Conservation (phyloP, 768 basidiomycete genomes). For the Omphalotus guepiniiformis region DNA sequence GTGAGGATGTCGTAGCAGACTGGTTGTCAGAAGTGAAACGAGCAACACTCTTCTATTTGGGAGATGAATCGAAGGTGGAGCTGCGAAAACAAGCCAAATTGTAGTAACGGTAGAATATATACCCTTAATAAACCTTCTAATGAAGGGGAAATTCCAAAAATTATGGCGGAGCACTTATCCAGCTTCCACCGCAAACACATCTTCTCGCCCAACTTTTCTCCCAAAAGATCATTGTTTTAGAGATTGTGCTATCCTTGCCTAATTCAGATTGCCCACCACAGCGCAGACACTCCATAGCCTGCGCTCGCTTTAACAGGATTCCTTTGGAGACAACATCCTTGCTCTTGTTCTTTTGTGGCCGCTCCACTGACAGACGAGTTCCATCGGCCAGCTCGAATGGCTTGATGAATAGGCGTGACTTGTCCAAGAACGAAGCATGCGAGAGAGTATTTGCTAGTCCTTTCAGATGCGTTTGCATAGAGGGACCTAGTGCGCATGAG, state of each 20-base stretch:
- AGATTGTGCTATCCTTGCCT: constrained; percentile 28
- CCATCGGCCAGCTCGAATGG: constrained; percentile 68
- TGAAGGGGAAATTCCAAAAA: too few species aligned
- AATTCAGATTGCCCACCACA: constrained; percentile 59
- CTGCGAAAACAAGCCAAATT: too few species aligned
- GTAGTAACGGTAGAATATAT: too few species aligned
- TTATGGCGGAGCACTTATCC: constrained; percentile 30
- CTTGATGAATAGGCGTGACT: constrained; percentile 68
- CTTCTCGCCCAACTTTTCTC: constrained; percentile 53
- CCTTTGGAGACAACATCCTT: constrained; percentile 69
- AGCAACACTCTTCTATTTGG: constrained; percentile 25
- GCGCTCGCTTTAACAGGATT: constrained; percentile 34
- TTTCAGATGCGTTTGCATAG: constrained; percentile 39
- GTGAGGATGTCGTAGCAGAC: constrained; percentile 25
- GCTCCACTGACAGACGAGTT: constrained; percentile 37
- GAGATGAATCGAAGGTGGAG: background rate
- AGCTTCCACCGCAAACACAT: constrained; percentile 72
- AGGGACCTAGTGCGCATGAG: constrained; percentile 51
- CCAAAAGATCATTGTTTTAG: constrained; percentile 48
- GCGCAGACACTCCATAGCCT: constrained; percentile 48
- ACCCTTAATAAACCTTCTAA: too few species aligned
- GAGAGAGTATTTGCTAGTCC: constrained; percentile 44
- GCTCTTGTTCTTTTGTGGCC: constrained; percentile 31
- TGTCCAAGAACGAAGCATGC: constrained; percentile 50
- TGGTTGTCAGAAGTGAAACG: constrained; percentile 30